Base-by-base conservation (phyloP, 495 filamentous ascomycete species). In the Neurospora sp. region DNA sequence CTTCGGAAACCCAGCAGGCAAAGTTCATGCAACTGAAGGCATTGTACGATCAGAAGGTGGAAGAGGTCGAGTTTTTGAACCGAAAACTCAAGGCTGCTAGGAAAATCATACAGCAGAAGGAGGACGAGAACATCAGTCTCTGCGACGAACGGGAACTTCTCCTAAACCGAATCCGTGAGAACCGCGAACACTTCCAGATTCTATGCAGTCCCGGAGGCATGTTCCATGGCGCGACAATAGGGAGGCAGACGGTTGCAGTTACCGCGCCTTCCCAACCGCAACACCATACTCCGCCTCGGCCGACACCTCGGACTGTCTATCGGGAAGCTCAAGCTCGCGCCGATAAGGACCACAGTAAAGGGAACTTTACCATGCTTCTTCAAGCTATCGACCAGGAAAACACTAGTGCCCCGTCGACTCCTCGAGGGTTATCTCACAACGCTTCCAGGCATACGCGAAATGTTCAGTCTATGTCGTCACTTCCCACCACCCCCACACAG, bases 141-240 rank as follows among this genome's bases (percentile, higher is more conserved):
- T 80, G 79, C 18, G 92, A 95, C 72, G 90, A 95, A 76, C 93
- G 92, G 74, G 85, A 88, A n/a, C 86, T 90, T 77, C 83, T 97
- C 49, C 90, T 92, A 72, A 90, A 89, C 71, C 91, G 96, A 72
- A 97, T 99, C 72, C 87, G 92, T 37, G 91, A 96, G 80, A 97
- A 97, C 75, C 87, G 95, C 39, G 89, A 93, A 77, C 94, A 97
- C 79, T 88, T 96, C 74, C 91, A 91, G 72, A 86, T 87, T 74
- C 86, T 94, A 70, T 85, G 86, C 72, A 86, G 86, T 74, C 87
- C 88, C 6, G 87, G 87, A 39, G 87, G 87, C 71, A 83, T 85
- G 35, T 87, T 87, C 73, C 86, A 88, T 73, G 83, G 84, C 12
- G 54, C 54, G 14, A 66, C 27, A 35, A 18, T 66, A 66, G 54